These are phyloP conservation scores for Pichia cephalocereana DNA, from an alignment of 805 yeast genomes.

Conservation along the genomic window DNA sequence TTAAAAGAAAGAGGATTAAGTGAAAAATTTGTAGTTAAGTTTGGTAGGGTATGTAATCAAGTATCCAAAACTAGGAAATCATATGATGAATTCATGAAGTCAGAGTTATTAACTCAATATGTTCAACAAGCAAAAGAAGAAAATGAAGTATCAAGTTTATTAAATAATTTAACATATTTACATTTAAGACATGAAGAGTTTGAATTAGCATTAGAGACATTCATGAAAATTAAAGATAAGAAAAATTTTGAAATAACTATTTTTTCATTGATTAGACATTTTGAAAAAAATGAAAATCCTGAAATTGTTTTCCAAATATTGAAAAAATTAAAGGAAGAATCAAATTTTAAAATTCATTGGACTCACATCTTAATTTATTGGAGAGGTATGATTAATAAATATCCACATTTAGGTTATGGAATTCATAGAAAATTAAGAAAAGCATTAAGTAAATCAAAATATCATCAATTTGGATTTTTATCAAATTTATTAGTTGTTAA, in stretches of 20 bases:
- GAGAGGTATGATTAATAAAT: conserved; percentile 13
- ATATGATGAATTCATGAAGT: conserved; percentile 8
- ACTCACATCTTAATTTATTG: conserved; percentile 15
- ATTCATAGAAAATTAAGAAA: conserved; percentile 13
- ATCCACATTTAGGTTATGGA: conserved; percentile 14
- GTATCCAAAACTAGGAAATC: conserved; percentile 5
- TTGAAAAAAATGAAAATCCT: conserved; percentile 13
- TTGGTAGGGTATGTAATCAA: conserved; percentile 13
- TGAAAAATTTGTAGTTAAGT: conserved; percentile 7
- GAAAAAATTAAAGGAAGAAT: conserved; percentile 21
- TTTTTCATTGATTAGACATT: conserved; percentile 12
- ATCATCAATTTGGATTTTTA: conserved; percentile 7
- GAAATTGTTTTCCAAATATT: conserved; percentile 15
- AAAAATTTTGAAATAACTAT: conserved; percentile 6
- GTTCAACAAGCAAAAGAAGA: conserved; percentile 8
- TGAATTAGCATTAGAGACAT: conserved; percentile 4
- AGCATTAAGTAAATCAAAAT: conserved; percentile 4
- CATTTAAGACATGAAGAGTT: conserved; percentile 14
- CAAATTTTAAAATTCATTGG: conserved; percentile 11
- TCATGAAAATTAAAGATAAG: conserved; percentile 1
- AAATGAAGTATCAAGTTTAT: conserved; percentile 2
- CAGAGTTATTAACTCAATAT: conserved; percentile 10
- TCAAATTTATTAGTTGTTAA: conserved; percentile 4
- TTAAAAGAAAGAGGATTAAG: conserved; percentile 9
- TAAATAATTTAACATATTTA: conserved; percentile 12